Evolutionary conservation across 305 asterid genomes (phyloP), one percentile per base, ranked within the genome.

Genomic region (Solanum hybrid): DNA sequence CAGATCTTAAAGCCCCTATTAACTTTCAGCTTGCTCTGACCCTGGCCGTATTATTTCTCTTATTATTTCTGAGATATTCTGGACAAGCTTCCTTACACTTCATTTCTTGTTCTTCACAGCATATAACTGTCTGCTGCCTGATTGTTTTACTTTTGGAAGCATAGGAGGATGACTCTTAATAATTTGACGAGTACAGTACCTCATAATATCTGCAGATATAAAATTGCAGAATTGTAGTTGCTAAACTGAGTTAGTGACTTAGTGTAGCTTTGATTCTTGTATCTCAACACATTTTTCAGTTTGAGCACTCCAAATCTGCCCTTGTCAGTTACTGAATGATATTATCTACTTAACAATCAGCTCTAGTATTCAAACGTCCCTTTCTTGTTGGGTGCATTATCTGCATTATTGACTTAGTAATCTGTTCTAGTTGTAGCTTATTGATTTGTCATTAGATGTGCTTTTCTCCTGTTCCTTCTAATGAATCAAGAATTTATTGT

Each of bases 401-500:
- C 72, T 80, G 27, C 87, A 42, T 31, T 51, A 31, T 84, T 42
- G 24, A 19, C 66, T 31, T 82, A 10, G 29, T 51, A 45, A 84
- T 45, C 73, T 51, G 34, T 56, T 84, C 12, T 84, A 51, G 22
- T 84, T 51, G 87, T 71, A 29, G 75, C 22, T 51, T 10, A 31
- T 31, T 56, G 75, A 84, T 45, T 51, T 10, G 26, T 24, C 81
- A 24, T 69, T 66, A 36, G 35, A 35, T 86, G 60, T 66, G 78
- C 17, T 42, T 87, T 73, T 38, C 40, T 78, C 80, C 51, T 27
- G 85, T 87, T 89, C 88, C 51, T 87, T 77, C 78, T 90, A 79
- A 36, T 66, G 88, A 73, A 82, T 87, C 84, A 78, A 85, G 91
- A 38, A 19, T 36, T 29, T 89, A 66, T 90, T 79, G 84, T 90